phyloP scores from a whole-genome alignment of 2,329 filamentous ascomycete species.

The Trichoderma atroviride region DNA sequence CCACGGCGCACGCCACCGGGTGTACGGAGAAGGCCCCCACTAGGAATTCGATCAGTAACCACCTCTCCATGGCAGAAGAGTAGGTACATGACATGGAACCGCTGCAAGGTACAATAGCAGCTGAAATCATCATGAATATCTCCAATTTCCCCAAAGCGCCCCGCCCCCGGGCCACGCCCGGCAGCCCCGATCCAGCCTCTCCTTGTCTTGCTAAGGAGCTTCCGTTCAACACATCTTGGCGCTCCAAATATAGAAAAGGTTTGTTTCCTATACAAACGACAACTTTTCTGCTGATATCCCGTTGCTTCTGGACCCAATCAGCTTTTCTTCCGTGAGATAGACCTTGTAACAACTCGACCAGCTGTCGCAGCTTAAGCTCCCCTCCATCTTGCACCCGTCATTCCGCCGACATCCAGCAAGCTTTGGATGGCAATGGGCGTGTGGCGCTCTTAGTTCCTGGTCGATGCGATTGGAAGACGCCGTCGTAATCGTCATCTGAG shows the following conservation, averaged over 20 bases:
- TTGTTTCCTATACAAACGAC: not conserved
- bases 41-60: constrained; percentile 4
- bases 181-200: not conserved
- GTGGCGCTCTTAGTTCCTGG: constrained; percentile 19
- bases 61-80: not conserved
- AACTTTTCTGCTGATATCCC: not conserved
- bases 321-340: not conserved
- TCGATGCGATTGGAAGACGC: not conserved
- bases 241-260: not conserved
- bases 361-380: not conserved
- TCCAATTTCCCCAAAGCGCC: constrained; percentile 3
- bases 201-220: not conserved
- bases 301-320: not conserved
- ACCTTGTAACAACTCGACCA: not conserved
- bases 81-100: not conserved
- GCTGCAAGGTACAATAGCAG: constrained; percentile 6
- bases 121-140: constrained; percentile 12
- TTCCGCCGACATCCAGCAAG: constrained; percentile 7
- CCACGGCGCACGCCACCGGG: constrained; percentile 22
- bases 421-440: not conserved
- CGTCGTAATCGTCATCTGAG: constrained; percentile 26
- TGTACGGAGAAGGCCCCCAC: constrained; percentile 8
- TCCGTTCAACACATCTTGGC: not conserved
- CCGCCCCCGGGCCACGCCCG: constrained; percentile 5
- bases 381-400: not conserved